These are phyloP conservation scores for Candida stauntonica DNA, from an alignment of 805 yeast genomes.

Conservation along the genomic window DNA sequence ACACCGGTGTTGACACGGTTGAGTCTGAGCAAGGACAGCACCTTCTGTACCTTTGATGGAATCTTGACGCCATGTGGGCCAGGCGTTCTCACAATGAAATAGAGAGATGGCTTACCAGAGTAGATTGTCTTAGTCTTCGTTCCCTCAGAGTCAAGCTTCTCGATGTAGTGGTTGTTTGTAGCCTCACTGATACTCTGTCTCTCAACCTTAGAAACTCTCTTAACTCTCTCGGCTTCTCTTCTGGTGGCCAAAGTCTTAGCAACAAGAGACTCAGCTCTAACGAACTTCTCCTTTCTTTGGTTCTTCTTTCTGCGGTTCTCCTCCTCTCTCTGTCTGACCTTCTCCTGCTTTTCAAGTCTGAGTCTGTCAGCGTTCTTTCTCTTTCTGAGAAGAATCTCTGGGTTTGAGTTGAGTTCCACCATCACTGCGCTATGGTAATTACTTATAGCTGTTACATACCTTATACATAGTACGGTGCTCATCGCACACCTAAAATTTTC, in stretches of 20 bases:
- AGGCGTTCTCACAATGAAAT: constrained; percentile 63
- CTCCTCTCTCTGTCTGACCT: constrained; percentile 47
- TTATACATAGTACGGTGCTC: too few relatives aligned
- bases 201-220: constrained; percentile 55
- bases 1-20: constrained; percentile 62
- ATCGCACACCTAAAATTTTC: background rate
- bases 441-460: too few relatives aligned
- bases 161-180: constrained; percentile 28
- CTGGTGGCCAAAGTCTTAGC: constrained; percentile 60
- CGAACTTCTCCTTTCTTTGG: constrained; percentile 46
- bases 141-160: constrained; percentile 30
- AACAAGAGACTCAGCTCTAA: constrained; percentile 72
- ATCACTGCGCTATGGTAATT: constrained; percentile 5
- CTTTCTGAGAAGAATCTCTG: constrained; percentile 72
- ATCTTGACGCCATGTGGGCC: constrained; percentile 62
- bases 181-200: constrained; percentile 31
- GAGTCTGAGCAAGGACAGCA: constrained; percentile 59
- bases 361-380: constrained; percentile 75
- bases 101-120: constrained; percentile 44
- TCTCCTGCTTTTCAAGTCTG: constrained; percentile 69
- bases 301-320: constrained; percentile 41
- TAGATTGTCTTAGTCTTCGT: constrained; percentile 32
- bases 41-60: constrained; percentile 58
- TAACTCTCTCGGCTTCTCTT: constrained; percentile 65
- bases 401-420: constrained; percentile 55